Conservation (phyloP, 179 eudicot species). For the Silene noctiflora region DNA sequence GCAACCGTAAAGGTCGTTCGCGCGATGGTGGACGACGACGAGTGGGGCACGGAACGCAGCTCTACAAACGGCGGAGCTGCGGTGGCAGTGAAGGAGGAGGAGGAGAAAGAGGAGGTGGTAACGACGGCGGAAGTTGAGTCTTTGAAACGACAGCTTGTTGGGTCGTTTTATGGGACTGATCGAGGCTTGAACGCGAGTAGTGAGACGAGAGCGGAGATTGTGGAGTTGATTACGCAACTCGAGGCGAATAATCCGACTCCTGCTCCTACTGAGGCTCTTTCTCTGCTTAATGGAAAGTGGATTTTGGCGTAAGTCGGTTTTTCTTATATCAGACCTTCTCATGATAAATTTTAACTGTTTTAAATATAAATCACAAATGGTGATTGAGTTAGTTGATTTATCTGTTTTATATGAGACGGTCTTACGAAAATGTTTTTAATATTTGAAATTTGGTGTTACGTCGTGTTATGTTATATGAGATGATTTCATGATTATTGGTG, state of each 20-base stretch:
- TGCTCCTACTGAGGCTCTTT: constrained; percentile 74
- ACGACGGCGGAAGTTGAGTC: constrained; percentile 43
- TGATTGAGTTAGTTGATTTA: too few relatives aligned
- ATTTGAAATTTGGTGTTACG: too few relatives aligned
- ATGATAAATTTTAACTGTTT: too few relatives aligned
- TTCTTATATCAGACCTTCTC: constrained; percentile 30
- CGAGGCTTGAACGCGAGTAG: constrained; percentile 70
- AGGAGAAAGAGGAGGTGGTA: constrained; percentile 29
- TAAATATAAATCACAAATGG: too few relatives aligned
- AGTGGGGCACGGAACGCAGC: constrained; percentile 39
- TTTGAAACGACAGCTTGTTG: constrained; percentile 63
- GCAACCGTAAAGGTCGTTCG: not conserved
- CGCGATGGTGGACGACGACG: constrained; percentile 38
- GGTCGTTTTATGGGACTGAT: constrained; percentile 70
- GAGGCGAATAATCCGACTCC: constrained; percentile 65
- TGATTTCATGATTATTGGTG: too few relatives aligned
- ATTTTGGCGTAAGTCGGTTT: constrained; percentile 7
- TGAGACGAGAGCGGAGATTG: constrained; percentile 85
- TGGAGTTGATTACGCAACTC: constrained; percentile 74
- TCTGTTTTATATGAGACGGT: too few relatives aligned
- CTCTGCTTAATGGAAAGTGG: constrained; percentile 90
- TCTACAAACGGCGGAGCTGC: constrained; percentile 12
- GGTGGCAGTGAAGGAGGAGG: constrained; percentile 35
- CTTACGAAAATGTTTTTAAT: not conserved
- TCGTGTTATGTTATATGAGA: too few relatives aligned